Base-by-base conservation (phyloP, 768 basidiomycete genomes). In the Astraeus odoratus region DNA sequence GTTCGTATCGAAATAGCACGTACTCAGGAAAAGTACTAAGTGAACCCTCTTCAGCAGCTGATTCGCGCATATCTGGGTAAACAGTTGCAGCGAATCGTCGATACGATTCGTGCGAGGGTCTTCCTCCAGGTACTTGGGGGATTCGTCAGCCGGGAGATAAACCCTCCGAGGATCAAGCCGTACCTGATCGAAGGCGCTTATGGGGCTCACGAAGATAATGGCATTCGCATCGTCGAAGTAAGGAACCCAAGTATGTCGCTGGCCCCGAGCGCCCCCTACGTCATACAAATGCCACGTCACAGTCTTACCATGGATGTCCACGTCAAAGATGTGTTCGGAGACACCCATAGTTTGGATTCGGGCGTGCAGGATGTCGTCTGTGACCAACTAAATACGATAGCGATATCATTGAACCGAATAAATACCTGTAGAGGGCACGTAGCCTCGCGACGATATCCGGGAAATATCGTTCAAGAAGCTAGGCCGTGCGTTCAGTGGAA, bases 331-430 rank as follows among this genome's bases (percentile, higher is more conserved):
- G 53, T 91, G 87, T 61, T 91, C 88, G 0, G 85, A 76, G 4
- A 92, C 83, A 1, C 88, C 88, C 81, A 92, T 88, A 6, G 88
- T 92, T 58, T 90, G 90, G 43, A 92, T 84, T 27, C 88, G 83
- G n/a, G 86, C 87, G 57, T 88, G 86, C 15, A 92, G 70, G 45
- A 92, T 88, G 57, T 92, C 88, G 61, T 91, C 88, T 87, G 49
- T 19, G 7, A 27, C 43, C 35, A 39, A 18, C 51, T 51, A 56
- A 36, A 39, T 26, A 18, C 46, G 26, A 46, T 66, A 44, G 62
- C 52, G 58, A 60, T 62, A 66, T 10, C 10, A 36, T 18, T 35
- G 23, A n/a, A 29, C 33, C 16, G 1, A 65, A 60, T 57, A 49
- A 65, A 31, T 59, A 86, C 86, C 86, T 31, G 78, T 87, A 2